Evolutionary conservation across 495 filamentous ascomycete species (phyloP), one percentile per base, ranked within the genome.

Genomic region (Neurospora sublineolata): DNA sequence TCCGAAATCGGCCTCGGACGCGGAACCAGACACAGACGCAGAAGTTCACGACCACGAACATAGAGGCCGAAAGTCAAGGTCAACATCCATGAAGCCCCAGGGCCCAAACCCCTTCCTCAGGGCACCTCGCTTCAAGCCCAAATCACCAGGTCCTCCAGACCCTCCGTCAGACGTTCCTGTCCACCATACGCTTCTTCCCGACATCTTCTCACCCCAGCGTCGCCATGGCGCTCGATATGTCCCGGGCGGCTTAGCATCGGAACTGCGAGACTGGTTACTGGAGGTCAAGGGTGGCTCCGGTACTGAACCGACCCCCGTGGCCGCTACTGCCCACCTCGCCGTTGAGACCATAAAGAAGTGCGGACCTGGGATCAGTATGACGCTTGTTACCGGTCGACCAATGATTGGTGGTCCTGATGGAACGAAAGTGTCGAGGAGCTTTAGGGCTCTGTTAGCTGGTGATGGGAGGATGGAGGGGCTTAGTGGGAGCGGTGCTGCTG

Each of bases 191-290:
- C 67, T 72, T 37, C 73, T 76, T 4, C 75, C 80, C 1, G 82
- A 83, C 23, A 78, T 78, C 58, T 84, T 85, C 72, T 85, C 83
- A 4, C 83, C 83, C 3, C 80, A 77, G 38, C 78, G 82, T 5
- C 75, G 76, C 11, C 78, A 77, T 20, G 76, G 73, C 37, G 73
- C 70, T 44, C 39, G 36, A 27, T 85, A 85, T 70, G 46, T 83
- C 18, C 69, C 79, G 0, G 81, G 81, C 9, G 84, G 84, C 0
- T 76, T 86, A 11, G 84, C 84, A 3, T 76, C 81, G 3, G 80
- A 83, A 71, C 72, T 85, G 4, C 79, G 83, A 18, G 79, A 82
- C 68, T 85, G 83, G 84, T 79, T 86, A 39, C 79, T 84, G 10
- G 81, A 82, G 39, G 77, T 82, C 39, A 83, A 83, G 74, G 77